A percentile compares a stretch with the other conserved stretches of the same genome.
Evolutionary conservation across 805 yeast genomes (phyloP).

Genomic region (Pichia sporocuriosa): DNA sequence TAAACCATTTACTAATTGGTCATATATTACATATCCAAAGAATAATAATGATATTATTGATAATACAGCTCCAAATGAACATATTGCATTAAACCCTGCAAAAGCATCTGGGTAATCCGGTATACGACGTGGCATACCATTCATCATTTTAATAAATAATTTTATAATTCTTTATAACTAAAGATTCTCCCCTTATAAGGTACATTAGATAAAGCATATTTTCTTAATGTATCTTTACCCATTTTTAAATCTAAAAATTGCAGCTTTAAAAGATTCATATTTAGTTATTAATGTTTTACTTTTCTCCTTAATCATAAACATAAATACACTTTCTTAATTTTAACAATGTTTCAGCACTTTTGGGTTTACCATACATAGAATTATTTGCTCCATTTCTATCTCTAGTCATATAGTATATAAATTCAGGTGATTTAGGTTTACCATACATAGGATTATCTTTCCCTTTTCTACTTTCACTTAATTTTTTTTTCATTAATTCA

Average conservation of each 20-base stretch:
- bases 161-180: not conserved
- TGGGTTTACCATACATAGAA: too few relatives aligned
- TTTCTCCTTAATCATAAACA: not conserved
- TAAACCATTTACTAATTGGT: too few relatives aligned
- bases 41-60: too few relatives aligned
- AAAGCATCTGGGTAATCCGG: too few relatives aligned
- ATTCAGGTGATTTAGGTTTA: not conserved
- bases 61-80: too few relatives aligned
- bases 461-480: constrained; percentile 1
- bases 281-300: not conserved
- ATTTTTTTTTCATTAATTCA: not conserved
- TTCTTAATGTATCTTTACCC: not conserved
- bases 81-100: too few relatives aligned
- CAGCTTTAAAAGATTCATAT: not conserved
- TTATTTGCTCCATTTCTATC: too few relatives aligned
- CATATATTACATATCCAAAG: too few relatives aligned
- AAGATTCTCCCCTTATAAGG: not conserved
- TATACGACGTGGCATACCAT: not conserved
- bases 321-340: not conserved
- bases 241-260: not conserved
- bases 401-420: too few relatives aligned
- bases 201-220: not conserved
- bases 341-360: not conserved
- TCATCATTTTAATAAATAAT: too few relatives aligned
- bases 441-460: not conserved